A percentile compares a stretch with the other conserved stretches of the same genome.
phyloP scores from a whole-genome alignment of 2,329 filamentous ascomycete species.

The Aspergillus flavus region DNA sequence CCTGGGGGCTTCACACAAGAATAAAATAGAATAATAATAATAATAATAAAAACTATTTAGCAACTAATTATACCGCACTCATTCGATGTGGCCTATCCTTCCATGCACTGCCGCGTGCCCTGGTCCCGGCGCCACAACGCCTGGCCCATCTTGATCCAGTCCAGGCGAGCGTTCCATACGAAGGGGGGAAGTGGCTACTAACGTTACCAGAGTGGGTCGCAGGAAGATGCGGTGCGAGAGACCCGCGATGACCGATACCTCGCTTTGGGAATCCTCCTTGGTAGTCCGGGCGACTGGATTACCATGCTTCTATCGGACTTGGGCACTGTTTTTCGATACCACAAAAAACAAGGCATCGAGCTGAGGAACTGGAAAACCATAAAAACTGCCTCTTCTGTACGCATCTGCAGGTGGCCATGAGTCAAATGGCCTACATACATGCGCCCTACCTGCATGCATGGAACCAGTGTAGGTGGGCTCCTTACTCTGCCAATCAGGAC shows the following conservation, averaged over 20 bases:
- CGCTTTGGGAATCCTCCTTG: neutral
- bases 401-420: constrained; percentile 21
- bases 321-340: neutral
- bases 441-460: constrained; percentile 18
- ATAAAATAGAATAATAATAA: neutral
- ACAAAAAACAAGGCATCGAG: constrained; percentile 1
- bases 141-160: constrained; percentile 8
- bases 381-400: neutral
- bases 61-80: neutral
- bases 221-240: constrained; percentile 3
- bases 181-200: neutral
- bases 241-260: neutral
- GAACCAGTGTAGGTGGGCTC: constrained; percentile 15
- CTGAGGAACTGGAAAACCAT: neutral
- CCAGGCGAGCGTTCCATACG: neutral
- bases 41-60: too few species aligned
- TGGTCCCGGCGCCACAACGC: constrained; percentile 14
- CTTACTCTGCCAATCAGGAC: constrained; percentile 6
- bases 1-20: neutral
- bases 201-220: constrained; percentile 11
- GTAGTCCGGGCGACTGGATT: neutral
- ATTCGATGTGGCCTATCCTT: neutral
- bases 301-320: neutral
- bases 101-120: constrained; percentile 11
- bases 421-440: constrained; percentile 22